A percentile compares a stretch with the other conserved stretches of the same genome.
phyloP scores from a whole-genome alignment of 208 protist species.

The Naegleria lovaniensis region DNA sequence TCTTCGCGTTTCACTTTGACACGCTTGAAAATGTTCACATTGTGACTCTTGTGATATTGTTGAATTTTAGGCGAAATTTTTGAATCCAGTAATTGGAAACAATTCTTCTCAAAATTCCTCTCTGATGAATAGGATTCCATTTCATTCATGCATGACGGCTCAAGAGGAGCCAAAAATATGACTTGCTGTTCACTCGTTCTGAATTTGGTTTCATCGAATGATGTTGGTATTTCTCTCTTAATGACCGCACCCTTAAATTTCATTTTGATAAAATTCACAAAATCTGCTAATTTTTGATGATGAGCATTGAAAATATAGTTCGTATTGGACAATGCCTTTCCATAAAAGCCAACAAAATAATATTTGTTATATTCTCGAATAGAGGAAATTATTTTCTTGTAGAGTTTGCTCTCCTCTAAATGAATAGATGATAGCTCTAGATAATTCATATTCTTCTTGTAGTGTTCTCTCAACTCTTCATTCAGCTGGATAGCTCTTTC shows the following conservation, averaged over 20 bases:
- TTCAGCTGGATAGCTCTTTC: background rate
- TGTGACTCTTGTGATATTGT: background rate
- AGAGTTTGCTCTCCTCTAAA: background rate
- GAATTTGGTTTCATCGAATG: background rate
- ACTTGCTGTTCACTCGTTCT: background rate
- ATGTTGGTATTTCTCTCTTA: background rate
- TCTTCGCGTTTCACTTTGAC: background rate
- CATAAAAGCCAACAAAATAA: conserved; percentile 26
- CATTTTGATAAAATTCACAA: conserved; percentile 28
- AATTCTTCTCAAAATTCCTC: background rate
- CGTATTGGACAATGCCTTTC: background rate
- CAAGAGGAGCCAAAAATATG: background rate
- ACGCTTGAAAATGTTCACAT: background rate
- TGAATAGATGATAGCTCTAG: background rate
- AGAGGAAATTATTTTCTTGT: background rate
- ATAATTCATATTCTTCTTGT: conserved; percentile 10
- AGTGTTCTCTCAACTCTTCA: background rate
- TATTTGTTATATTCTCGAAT: background rate
- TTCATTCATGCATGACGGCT: background rate
- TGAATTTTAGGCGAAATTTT: background rate
- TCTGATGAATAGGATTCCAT: background rate
- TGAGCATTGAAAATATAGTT: conserved; percentile 16
- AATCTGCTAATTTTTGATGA: conserved; percentile 32
- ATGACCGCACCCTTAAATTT: conserved; percentile 18
- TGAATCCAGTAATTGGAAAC: background rate